Base-by-base conservation (phyloP, 2,329 filamentous ascomycete genomes). In the Pleomassaria siparia region DNA sequence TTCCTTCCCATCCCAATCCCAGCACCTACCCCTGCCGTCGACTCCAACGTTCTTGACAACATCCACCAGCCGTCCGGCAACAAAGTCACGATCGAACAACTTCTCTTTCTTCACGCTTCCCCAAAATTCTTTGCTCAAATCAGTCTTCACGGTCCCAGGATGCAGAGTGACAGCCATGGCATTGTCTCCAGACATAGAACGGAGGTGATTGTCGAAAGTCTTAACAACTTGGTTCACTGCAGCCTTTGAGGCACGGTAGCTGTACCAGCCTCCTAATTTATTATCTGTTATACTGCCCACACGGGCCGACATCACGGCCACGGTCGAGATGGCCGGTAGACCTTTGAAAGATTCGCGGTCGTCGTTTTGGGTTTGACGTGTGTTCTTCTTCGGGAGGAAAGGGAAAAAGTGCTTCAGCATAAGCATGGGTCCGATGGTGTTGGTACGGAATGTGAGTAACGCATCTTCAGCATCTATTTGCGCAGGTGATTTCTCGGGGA, bases 91-190 rank as follows among this genome's bases (percentile, higher is more conserved):
- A 49, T 77, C 81, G 56, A 92, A 85, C 56, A 94, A 71, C 68
- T 85, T 84, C 56, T 80, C 76, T 37, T 76, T 71, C 59, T 76
- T 76, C 33, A 87, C 83, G 32, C 76, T 81, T 0, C 63, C 74
- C 88, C 88, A 92, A 63, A 88, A 94, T 35, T 84, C 83, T 60
- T 76, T 79, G 53, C 84, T 89, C 51, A 95, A 72, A 9, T 80
- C 84, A 42, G 89, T 94, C 73, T 80, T 84, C 40, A 94, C 88
- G 1, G 89, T 94, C 2, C 89, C 89, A 1, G 89, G 89, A 70
- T 94, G 89, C 62, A 94, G 78, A 9, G 80, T 80, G 10, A 95
- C 72, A 1, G 83, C 83, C 55, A 90, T 75, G 0, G 86, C 87
- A 43, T 81, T 83, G 0, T 80, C 79, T 0, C 78, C 83, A 49